Conservation (phyloP, 1,284 basidiomycete species). For the Ustilago cynodontis region DNA sequence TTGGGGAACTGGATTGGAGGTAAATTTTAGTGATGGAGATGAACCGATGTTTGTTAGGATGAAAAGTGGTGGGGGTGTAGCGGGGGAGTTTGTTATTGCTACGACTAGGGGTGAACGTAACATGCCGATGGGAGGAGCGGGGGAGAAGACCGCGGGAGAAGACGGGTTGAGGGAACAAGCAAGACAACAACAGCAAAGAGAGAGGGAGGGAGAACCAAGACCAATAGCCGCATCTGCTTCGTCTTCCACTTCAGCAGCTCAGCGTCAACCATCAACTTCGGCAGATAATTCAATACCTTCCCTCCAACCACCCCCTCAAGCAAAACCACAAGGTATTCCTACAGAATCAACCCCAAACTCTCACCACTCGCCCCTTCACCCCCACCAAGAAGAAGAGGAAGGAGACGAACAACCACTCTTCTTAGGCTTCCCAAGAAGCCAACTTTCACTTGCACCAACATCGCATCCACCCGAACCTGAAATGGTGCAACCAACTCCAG, state of each 20-base stretch:
- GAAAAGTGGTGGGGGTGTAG: constrained; percentile 12
- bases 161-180: too few relatives aligned
- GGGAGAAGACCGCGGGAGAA: too few relatives aligned
- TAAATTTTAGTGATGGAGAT: constrained; percentile 54
- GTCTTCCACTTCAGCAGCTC: background rate
- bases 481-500: constrained; percentile 26
- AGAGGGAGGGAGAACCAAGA: background rate
- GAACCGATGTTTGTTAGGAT: constrained; percentile 58
- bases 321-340: background rate
- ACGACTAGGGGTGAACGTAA: constrained; percentile 39
- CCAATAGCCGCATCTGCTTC: background rate
- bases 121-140: too few relatives aligned
- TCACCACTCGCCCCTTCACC: too few relatives aligned
- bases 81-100: constrained; percentile 57
- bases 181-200: background rate
- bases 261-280: background rate
- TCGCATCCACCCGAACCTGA: background rate
- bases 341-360: background rate
- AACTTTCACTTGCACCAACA: constrained; percentile 16
- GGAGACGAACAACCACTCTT: constrained; percentile 37
- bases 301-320: background rate
- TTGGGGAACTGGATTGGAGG: constrained; percentile 27
- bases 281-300: background rate
- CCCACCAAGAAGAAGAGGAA: constrained; percentile 9
- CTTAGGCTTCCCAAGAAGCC: constrained; percentile 39